These are phyloP conservation scores for Hymenoscyphus fraxineus DNA, from an alignment of 2,329 filamentous ascomycete genomes.

Conservation along the genomic window DNA sequence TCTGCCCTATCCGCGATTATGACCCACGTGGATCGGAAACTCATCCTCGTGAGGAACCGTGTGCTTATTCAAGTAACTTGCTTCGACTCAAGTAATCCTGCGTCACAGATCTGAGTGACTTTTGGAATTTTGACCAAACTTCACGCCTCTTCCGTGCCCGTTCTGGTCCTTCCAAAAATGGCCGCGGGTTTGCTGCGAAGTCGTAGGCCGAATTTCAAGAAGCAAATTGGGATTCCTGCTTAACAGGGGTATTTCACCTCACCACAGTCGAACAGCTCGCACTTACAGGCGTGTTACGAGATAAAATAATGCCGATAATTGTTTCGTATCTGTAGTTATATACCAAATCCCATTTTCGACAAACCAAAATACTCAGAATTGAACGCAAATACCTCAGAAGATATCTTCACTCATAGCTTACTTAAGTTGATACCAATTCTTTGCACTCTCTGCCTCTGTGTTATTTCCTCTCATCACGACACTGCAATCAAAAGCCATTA, in stretches of 20 bases:
- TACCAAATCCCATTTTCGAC: no score
- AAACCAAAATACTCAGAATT: no score
- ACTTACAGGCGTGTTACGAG: not conserved
- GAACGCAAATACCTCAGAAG: no score
- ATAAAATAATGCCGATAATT: not conserved
- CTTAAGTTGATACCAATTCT: no score
- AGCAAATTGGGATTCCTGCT: not conserved
- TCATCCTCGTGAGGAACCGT: not conserved
- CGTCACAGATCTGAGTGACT: not conserved
- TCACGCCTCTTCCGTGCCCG: not conserved
- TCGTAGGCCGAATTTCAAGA: not conserved
- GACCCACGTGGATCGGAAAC: not conserved
- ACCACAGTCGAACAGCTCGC: not conserved
- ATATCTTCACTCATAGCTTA: no score
- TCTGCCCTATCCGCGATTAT: not conserved
- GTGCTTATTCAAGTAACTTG: not conserved
- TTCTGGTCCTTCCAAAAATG: not conserved
- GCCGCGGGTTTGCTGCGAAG: not conserved
- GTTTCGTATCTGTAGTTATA: no score
- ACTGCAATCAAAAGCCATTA: no score
- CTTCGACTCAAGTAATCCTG: not conserved
- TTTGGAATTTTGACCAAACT: not conserved
- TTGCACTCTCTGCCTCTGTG: no score
- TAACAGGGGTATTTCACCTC: not conserved
- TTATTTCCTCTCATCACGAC: no score